phyloP scores from a whole-genome alignment of 345 rosid species.

The Eucalyptus rudis region DNA sequence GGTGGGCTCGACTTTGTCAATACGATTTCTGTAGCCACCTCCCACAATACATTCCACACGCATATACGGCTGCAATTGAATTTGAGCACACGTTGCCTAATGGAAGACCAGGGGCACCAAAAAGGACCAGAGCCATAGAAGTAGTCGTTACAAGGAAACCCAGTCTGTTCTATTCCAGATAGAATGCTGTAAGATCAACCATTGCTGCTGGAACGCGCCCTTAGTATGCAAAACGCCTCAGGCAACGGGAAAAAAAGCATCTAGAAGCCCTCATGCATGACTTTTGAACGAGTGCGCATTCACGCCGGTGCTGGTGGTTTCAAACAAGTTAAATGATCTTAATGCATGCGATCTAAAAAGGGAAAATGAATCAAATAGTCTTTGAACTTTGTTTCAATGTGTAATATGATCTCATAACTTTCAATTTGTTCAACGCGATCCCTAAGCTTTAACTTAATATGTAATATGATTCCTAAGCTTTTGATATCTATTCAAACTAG shows the following conservation, averaged over 20 bases:
- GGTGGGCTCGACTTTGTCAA: neutral
- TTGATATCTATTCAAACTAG: no score
- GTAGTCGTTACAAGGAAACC: neutral
- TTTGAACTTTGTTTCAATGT: accelerated
- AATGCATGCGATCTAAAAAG: neutral
- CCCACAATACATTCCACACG: neutral
- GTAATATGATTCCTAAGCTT: accelerated
- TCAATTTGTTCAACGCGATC: neutral
- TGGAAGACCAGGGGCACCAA: neutral
- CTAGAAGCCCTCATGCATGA: neutral
- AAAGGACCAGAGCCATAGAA: neutral
- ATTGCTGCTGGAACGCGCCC: neutral
- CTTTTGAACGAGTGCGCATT: neutral
- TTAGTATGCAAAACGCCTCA: neutral
- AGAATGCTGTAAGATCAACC: neutral
- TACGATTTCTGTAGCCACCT: neutral
- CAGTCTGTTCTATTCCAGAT: neutral
- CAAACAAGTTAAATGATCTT: neutral
- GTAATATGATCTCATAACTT: accelerated
- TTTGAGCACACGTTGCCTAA: neutral
- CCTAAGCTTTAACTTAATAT: accelerated
- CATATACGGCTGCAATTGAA: neutral
- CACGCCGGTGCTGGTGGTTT: neutral
- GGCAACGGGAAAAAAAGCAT: neutral
- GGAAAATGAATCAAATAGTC: neutral